Evolutionary conservation across 495 filamentous ascomycete species (phyloP).

Genomic region (Penicillium coffeae): DNA sequence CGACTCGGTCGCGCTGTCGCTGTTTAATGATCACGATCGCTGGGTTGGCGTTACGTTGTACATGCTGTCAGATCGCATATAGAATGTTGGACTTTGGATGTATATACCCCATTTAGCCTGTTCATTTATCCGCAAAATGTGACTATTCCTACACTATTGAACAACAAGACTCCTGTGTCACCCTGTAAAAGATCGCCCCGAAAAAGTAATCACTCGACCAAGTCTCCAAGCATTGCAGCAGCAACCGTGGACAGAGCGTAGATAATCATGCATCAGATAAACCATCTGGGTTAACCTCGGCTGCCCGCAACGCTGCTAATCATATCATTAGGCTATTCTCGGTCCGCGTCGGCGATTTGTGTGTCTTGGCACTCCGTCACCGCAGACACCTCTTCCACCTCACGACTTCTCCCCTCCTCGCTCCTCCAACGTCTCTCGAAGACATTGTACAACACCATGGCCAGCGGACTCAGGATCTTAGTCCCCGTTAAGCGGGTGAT

Average conservation of each 20-base stretch:
- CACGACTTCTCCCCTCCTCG: constrained; percentile 6
- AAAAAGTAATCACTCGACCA: too few species aligned
- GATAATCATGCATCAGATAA: too few species aligned
- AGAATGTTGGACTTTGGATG: neutral
- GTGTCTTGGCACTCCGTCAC: constrained; percentile 33
- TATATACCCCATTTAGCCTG: constrained; percentile 2
- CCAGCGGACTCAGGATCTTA: constrained; percentile 75
- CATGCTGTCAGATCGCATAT: neutral
- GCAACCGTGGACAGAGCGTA: too few species aligned
- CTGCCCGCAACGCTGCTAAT: constrained; percentile 26
- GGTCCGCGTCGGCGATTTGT: constrained; percentile 37
- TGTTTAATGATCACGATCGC: constrained; percentile 5
- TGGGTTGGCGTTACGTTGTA: neutral
- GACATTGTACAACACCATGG: constrained; percentile 57
- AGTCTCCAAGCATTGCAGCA: too few species aligned
- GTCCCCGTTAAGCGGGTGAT: constrained; percentile 97
- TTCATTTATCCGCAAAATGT: neutral
- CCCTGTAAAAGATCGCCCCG: too few species aligned
- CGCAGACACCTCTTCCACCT: constrained; percentile 22
- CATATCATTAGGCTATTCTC: constrained; percentile 23
- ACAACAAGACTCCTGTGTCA: too few species aligned
- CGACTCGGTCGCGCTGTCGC: constrained; percentile 2
- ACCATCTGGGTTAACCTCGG: constrained; percentile 45
- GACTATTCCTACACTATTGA: too few species aligned
- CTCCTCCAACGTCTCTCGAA: constrained; percentile 1